phyloP scores from a whole-genome alignment of 148 eudicot species.

The Rhododendron vialii region DNA sequence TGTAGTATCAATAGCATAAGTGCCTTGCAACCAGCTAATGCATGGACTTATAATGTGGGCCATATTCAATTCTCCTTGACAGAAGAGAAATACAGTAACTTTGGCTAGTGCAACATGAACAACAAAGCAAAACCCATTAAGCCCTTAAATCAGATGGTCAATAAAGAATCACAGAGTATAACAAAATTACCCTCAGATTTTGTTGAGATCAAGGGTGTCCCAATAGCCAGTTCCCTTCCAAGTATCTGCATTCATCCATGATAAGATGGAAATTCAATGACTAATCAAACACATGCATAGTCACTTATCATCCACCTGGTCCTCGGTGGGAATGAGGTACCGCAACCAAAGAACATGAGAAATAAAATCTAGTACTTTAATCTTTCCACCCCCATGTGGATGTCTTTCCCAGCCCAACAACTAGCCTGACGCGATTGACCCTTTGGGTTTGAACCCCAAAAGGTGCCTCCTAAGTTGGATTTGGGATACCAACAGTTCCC shows the following conservation, averaged over 20 bases:
- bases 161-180: not conserved
- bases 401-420: not conserved
- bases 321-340: not conserved
- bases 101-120: not conserved
- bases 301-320: not conserved
- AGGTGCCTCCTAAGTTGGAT: not conserved
- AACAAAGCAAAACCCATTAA: not conserved
- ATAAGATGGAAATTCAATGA: conserved; percentile 22
- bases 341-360: not conserved
- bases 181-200: conserved; percentile 35
- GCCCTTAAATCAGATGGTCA: not conserved
- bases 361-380: not conserved
- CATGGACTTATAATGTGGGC: not conserved
- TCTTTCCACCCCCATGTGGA: not conserved
- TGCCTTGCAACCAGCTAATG: not conserved
- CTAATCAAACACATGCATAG: not conserved
- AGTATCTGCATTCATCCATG: conserved; percentile 46
- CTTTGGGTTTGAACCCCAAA: not conserved
- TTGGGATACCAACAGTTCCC: not conserved
- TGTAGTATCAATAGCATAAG: not conserved
- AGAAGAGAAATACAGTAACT: not conserved
- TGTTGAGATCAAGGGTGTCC: conserved; percentile 26
- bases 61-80: not conserved
- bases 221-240: conserved; percentile 32
- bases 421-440: not conserved